Base-by-base conservation (phyloP, 2,329 filamentous ascomycete genomes). In the Xylaria sp. region DNA sequence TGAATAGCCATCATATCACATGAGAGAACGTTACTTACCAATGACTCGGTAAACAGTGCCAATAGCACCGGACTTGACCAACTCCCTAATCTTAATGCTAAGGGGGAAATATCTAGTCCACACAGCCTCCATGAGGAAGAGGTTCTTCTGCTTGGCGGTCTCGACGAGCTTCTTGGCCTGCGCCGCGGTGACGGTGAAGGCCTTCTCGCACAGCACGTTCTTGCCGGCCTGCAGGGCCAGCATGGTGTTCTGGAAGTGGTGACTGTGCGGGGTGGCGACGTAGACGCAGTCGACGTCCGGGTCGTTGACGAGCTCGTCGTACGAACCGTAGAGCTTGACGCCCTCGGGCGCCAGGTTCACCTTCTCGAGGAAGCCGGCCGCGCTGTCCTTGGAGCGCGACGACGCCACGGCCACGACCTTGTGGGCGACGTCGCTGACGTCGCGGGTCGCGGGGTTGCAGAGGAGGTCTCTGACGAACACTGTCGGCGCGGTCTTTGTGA, bases 41-140 rank as follows among this genome's bases (percentile, higher is more conserved):
- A 85, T 78, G 36, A 88, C 87, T 68, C 90, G 87, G 73, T 88
- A 89, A 59, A 92, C 88, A 20, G 84, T 83, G 3, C 90, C 90
- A 73, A 89, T 86, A 72, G 83, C 82, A 33, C 86, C 87, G 1
- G 82, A 81, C 66, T 81, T 75, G 60, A 89, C 84, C 67, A 94
- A 82, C 76, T 94, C 89, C 61, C 92, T 85, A 46, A 94, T 84
- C 79, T 92, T 89, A 79, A 94, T 88, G 76, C 92, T 94, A 13
- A 97, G 83, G 2, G 94, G 94, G 83, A 97, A 96, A 83, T 91
- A 96, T 68, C 94, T 86, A 43, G 93, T 97, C 94, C 94, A 97
- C 23, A 97, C 93, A 52, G 93, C 93, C 82, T 95, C 92, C 92
- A 94, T 94, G 70, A 95, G 82, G 85, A 92, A 91, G 74, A 93